Evolutionary conservation across 495 filamentous ascomycete genomes (phyloP), one percentile per base, ranked within the genome.

Genomic region (Hyaloscypha finlandica): DNA sequence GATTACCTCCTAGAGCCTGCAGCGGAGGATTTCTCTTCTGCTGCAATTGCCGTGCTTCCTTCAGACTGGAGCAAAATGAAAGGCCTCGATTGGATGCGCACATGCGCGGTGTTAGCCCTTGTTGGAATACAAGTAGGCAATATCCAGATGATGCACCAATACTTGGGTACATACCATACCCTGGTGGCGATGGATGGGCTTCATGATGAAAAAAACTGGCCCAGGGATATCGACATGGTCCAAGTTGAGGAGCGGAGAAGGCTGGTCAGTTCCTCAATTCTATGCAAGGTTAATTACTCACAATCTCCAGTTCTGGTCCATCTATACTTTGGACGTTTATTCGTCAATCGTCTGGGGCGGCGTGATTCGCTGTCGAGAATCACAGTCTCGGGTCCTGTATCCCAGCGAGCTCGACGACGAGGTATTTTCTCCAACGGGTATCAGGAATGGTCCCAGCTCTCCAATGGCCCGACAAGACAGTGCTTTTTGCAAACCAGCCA

Each of bases 161-260:
- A 80, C 64, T 71, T 83, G 19, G 80, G 80, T 61, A 71, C 76
- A 52, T 84, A 84, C 61, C 78, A 80, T 64, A 80, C 76, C 39
- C 65, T 84, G 8, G 73, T 77, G 1, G 76, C 77, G 2, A 77
- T 81, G 74, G 76, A 83, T 60, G 71, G 77, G 1, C 71, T 82
- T 48, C 79, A 85, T 68, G 81, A 84, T 65, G 83, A 85, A 61
- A 73, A 73, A 61, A 75, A 80, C 22, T 85, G 83, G 83, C 81
- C 81, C 4, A 72, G 71, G 35, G 72, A 74, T 32, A 74, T 83
- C n/a, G 72, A 70, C 56, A 65, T 75, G 4, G 73, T 83, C 25
- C 82, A 85, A 64, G 74, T 65, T 19, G 82, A 85, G 64, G 77
- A 83, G 64, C 70, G 83, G 31, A 74, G 82, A 61, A 72, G 82